Evolutionary conservation across 2,329 filamentous ascomycete species (phyloP).

Genomic region (Aspergillus sp.): DNA sequence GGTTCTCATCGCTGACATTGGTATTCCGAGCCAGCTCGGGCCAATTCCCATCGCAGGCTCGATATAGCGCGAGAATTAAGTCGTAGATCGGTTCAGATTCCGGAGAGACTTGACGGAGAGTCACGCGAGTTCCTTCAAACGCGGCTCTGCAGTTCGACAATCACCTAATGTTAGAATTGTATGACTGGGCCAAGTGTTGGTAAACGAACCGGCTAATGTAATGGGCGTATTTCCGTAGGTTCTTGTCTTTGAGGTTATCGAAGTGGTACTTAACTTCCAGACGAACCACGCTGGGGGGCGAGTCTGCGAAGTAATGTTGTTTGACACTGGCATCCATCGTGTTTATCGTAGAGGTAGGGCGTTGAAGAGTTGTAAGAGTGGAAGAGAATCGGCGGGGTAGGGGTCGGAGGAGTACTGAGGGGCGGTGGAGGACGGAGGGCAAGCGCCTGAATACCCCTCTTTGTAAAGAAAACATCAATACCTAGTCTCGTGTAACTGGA

Average conservation of each 20-base stretch:
- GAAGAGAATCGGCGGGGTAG: slow-evolving; percentile 16
- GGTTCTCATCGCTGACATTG: slow-evolving; percentile 61
- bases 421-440: slow-evolving; percentile 19
- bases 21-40: slow-evolving; percentile 64
- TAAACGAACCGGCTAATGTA: slow-evolving; percentile 70
- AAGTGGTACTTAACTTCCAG: slow-evolving; percentile 94
- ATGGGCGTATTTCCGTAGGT: slow-evolving; percentile 88
- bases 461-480: slow-evolving; percentile 20
- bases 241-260: slow-evolving; percentile 54
- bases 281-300: slow-evolving; percentile 81
- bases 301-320: slow-evolving; percentile 82
- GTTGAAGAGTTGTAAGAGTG: slow-evolving; percentile 19
- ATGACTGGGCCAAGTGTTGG: background rate
- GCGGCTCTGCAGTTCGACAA: slow-evolving; percentile 58
- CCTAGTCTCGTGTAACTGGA: slow-evolving; percentile 8
- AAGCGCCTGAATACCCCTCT: slow-evolving; percentile 21
- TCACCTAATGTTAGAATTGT: background rate
- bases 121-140: slow-evolving; percentile 73
- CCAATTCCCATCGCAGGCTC: slow-evolving; percentile 69
- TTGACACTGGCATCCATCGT: slow-evolving; percentile 43
- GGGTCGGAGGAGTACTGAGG: slow-evolving; percentile 18
- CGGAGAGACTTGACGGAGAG: slow-evolving; percentile 77
- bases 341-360: slow-evolving; percentile 7
- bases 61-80: slow-evolving; percentile 72
- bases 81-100: slow-evolving; percentile 81